Evolutionary conservation across 768 basidiomycete genomes (phyloP), one percentile per base, ranked within the genome.

Genomic region (Tulasnella calospora): DNA sequence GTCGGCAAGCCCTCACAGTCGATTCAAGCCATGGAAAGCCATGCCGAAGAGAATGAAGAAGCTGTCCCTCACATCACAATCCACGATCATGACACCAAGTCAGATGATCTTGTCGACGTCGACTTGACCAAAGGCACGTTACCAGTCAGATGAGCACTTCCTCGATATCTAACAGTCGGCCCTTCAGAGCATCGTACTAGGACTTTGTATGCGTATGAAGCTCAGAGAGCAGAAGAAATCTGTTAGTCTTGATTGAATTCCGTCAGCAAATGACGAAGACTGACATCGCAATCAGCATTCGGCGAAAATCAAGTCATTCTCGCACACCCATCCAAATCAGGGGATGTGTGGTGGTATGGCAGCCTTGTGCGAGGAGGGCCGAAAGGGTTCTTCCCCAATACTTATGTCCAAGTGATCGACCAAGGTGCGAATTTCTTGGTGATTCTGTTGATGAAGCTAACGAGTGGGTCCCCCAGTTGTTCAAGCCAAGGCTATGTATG

Each of bases 261-360:
- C 30, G 13, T 2, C 15, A 17, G 33, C 51, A 36, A 61, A 40
- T 55, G 36, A 71, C 77, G 35, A 61, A 27, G 79, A 51, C 71
- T 13, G 47, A 74, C 27, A 46, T 70, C 27, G 15, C 23, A 77
- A 21, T 67, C 76, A 96, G 93, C 88, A 27, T 98, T 99, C 84
- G 88, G 84, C 35, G 91, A 93, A 82, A 95, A 98, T 83, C 82
- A 91, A 35, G 87, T 96, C 73, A 85, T 99, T 17, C 84, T 86
- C 44, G 95, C 93, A 15, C 89, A 97, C 84, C 95, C 96, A 0
- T 94, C 96, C 23, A 97, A 94, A 84, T 87, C 90, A 41, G 90
- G 88, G 27, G 90, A 92, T 51, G 94, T 95, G 80, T 99, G 98
- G 98, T 97, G 95, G 94, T 94, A 93, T 83, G 96, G 95, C 36